Evolutionary conservation across 2,329 filamentous ascomycete genomes (phyloP).

Genomic region (Podosphaera aphanis): DNA sequence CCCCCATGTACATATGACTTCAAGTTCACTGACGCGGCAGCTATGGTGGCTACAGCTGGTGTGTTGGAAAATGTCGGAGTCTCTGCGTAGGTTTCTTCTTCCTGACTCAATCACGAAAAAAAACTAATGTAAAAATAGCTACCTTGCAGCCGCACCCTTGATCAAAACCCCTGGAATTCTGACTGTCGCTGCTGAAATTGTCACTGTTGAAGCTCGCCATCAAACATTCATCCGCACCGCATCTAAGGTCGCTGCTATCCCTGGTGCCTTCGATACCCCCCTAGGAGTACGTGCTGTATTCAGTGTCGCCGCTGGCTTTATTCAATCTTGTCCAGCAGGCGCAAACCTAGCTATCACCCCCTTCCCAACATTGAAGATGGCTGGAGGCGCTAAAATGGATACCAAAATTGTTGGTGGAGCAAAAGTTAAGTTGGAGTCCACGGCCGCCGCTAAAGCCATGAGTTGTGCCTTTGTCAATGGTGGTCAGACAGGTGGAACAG

Average conservation of each 20-base stretch:
- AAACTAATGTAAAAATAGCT: conserved; percentile 12
- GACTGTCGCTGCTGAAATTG: conserved; percentile 42
- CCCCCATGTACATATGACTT: conserved; percentile 52
- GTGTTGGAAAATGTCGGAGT: conserved; percentile 52
- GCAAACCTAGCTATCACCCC: conserved; percentile 38
- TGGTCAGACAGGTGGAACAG: conserved; percentile 29
- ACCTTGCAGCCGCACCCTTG: conserved; percentile 45
- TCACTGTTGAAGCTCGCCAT: conserved; percentile 51
- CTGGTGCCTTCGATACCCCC: conserved; percentile 46
- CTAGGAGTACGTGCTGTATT: conserved; percentile 47
- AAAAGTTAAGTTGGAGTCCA: conserved; percentile 24
- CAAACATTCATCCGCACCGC: conserved; percentile 47
- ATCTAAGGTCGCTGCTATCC: conserved; percentile 32
- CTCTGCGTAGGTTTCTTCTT: conserved; percentile 29
- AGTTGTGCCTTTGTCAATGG: conserved; percentile 47
- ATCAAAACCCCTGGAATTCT: conserved; percentile 36
- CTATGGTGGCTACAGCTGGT: conserved; percentile 45
- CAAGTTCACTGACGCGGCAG: conserved; percentile 35
- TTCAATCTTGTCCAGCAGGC: conserved; percentile 42
- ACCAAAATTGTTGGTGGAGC: conserved; percentile 19
- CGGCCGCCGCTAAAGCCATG: conserved; percentile 25
- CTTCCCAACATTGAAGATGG: conserved; percentile 35
- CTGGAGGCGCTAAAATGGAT: conserved; percentile 20
- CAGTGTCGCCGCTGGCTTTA: conserved; percentile 51
- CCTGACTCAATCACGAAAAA: conserved; percentile 2